These are phyloP conservation scores for Elongisporangium undulatum DNA, from an alignment of 352 stramenopile genomes.

Conservation along the genomic window DNA sequence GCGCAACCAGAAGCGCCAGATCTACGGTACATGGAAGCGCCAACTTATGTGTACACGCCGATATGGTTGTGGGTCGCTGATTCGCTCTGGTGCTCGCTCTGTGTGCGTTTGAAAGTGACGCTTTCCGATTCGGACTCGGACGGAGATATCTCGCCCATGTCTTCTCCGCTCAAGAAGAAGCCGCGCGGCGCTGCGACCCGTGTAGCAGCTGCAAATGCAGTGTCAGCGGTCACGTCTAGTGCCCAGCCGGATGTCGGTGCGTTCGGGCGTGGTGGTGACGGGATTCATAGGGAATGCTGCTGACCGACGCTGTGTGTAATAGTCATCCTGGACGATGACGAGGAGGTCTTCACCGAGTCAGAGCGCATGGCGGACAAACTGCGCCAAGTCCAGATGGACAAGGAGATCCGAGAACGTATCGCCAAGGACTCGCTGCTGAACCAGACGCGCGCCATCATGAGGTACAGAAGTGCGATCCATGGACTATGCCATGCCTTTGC, in stretches of 20 bases:
- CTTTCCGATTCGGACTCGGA: conserved; percentile 30
- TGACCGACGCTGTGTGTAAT: not conserved
- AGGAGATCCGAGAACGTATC: conserved; percentile 46
- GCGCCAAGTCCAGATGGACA: conserved; percentile 37
- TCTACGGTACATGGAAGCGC: conserved; percentile 38
- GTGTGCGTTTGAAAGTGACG: conserved; percentile 19
- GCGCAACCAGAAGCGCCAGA: conserved; percentile 56
- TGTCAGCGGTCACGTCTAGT: conserved; percentile 8
- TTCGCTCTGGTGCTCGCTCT: not conserved
- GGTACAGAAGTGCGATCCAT: conserved; percentile 20
- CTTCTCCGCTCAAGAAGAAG: conserved; percentile 12
- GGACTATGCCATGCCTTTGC: not conserved
- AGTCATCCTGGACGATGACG: conserved; percentile 19
- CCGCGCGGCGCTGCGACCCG: conserved; percentile 6
- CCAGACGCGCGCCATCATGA: conserved; percentile 59
- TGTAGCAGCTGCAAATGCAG: conserved; percentile 6
- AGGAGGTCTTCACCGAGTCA: conserved; percentile 27
- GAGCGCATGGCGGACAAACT: conserved; percentile 31
- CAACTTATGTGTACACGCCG: not conserved
- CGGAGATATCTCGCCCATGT: conserved; percentile 14
- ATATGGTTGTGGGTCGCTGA: not conserved
- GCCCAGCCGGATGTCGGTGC: conserved; percentile 10
- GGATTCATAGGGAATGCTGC: not conserved
- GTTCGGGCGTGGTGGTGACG: conserved; percentile 7
- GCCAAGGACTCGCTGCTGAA: conserved; percentile 52